Evolutionary conservation across 768 basidiomycete genomes (phyloP), one percentile per base, ranked within the genome.

Genomic region (Suillus sp.): DNA sequence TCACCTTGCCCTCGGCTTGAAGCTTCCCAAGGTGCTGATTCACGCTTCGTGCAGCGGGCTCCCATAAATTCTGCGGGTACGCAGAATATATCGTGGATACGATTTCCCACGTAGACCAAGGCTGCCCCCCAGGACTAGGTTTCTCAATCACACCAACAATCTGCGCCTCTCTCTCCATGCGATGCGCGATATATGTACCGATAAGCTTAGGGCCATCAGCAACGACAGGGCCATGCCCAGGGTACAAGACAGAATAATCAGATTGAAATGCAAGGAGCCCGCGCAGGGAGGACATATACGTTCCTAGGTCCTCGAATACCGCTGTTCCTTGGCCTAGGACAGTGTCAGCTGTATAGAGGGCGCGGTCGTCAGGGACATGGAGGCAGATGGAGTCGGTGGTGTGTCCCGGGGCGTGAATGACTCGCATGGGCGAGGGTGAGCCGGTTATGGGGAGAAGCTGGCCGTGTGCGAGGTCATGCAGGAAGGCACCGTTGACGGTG

Each of bases 241-340:
- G 95, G 72, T 95, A 96, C n/a, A 98, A 79, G 18, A 69, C 67
- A 27, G 78, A 77, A 70, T 85, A 83, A 10, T 76, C 77, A 66
- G 82, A 82, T 34, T 67, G 57, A 62, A 74, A 68, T 14, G 71
- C 74, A 20, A 87, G 77, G 76, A 93, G 82, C 66, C 75, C 81
- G 48, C 79, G 80, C 50, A 96, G 81, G 63, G 87, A 89, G 5
- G 77, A 64, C 25, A 96, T 74, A 69, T 95, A 97, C 5, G 82
- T 69, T 0, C 81, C 78, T 16, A 98, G 85, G 69, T 96, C 91
- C 67, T 92, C 90, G 72, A 98, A 97, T 5, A 96, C 87, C 3
- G 95, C 83, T 0, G 94, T 93, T 9, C 95, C 95, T 66, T 95
- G 87, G 0, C 96, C 96, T 35, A 99, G 84, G 8, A 98, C 86